Evolutionary conservation across 2,329 filamentous ascomycete genomes (phyloP).

Genomic region (Pseudogymnoascus sp.): DNA sequence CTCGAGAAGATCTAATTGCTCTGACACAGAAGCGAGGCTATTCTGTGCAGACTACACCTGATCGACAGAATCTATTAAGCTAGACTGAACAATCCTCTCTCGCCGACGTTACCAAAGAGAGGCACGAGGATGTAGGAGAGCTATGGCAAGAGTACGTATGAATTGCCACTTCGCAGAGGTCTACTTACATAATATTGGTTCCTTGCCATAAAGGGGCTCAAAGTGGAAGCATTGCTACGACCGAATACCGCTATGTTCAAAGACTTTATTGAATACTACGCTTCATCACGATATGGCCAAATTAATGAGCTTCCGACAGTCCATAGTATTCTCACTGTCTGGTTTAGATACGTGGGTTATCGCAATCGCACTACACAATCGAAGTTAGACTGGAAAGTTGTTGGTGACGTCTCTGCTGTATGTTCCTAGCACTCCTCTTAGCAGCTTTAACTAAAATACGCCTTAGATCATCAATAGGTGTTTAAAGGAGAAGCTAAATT

Average conservation of each 20-base stretch:
- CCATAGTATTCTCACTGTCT: not conserved
- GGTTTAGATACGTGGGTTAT: too few relatives aligned
- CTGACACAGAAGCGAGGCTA: not conserved
- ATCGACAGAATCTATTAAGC: not conserved
- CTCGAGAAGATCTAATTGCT: not conserved
- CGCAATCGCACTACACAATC: too few relatives aligned
- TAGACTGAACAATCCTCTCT: conserved; percentile 4
- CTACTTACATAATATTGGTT: not conserved
- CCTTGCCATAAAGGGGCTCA: not conserved
- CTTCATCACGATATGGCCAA: conserved; percentile 4
- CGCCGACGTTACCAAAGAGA: not conserved
- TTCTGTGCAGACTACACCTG: not conserved
- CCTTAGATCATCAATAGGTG: too few relatives aligned
- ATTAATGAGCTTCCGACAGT: conserved; percentile 1
- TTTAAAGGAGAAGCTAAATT: too few relatives aligned
- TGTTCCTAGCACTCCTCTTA: too few relatives aligned
- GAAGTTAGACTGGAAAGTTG: too few relatives aligned
- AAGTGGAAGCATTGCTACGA: not conserved
- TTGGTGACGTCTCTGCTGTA: too few relatives aligned
- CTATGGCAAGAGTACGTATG: not conserved
- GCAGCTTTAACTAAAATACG: too few relatives aligned
- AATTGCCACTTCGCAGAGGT: not conserved
- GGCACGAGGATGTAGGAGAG: not conserved
- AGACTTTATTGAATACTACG: conserved; percentile 9
- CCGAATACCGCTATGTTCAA: not conserved